Conservation (phyloP, 1,139 yeast genomes). For the Hanseniaspora gamundiae region DNA sequence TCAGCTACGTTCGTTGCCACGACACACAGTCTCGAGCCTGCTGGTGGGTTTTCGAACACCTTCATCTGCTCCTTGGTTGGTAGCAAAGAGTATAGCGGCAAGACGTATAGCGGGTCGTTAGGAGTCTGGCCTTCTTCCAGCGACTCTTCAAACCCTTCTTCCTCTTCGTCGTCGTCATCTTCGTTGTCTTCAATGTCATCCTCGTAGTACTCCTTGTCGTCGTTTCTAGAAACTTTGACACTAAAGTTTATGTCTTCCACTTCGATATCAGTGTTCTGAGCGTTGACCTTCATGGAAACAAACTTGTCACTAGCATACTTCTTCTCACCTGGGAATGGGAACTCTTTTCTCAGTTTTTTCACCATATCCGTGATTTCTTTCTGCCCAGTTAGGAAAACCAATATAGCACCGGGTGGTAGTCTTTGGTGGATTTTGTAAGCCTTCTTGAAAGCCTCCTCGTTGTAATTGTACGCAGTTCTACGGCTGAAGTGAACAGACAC, state of each 20-base stretch:
- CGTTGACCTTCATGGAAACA: conserved; percentile 38
- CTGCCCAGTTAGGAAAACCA: conserved; percentile 88
- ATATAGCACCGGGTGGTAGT: conserved; percentile 89
- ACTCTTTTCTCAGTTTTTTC: conserved; percentile 51
- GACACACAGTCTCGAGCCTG: conserved; percentile 75
- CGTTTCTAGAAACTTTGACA: conserved; percentile 32
- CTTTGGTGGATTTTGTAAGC: conserved; percentile 75
- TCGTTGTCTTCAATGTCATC: conserved; percentile 18
- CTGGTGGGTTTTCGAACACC: conserved; percentile 78
- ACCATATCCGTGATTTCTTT: conserved; percentile 77
- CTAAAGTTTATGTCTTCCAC: conserved; percentile 85
- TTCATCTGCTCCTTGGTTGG: conserved; percentile 94
- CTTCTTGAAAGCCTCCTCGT: conserved; percentile 79
- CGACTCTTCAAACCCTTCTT: conserved; percentile 85
- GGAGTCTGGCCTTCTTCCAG: conserved; percentile 65
- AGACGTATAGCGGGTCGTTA: conserved; percentile 73
- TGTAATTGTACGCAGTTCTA: conserved; percentile 62
- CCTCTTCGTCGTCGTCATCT: conserved; percentile 46
- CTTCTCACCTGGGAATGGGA: conserved; percentile 41
- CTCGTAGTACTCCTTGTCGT: conserved; percentile 13
- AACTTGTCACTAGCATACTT: conserved; percentile 10
- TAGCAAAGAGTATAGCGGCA: conserved; percentile 82
- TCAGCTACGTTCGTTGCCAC: conserved; percentile 98
- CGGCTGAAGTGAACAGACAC: conserved; percentile 86
- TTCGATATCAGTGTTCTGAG: conserved; percentile 58